phyloP scores from a whole-genome alignment of 2,329 filamentous ascomycete species.

The Raffaelea albimanens region DNA sequence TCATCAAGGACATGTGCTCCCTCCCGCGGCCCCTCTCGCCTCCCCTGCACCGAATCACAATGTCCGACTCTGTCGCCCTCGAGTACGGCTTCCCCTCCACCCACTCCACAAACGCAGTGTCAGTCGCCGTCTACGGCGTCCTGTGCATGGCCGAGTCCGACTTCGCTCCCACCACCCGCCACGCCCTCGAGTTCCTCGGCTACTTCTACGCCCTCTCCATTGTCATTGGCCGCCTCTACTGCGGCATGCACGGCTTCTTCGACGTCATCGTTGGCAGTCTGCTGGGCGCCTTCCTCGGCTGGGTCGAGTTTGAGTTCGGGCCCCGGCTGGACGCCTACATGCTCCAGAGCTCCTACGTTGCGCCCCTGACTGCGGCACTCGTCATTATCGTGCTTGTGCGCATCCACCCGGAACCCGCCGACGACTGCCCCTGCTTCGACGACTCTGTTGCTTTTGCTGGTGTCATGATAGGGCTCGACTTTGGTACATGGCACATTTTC shows the following conservation, averaged over 20 bases:
- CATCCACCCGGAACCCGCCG: slow-evolving; percentile 89
- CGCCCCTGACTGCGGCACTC: slow-evolving; percentile 53
- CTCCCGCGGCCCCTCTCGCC: slow-evolving; percentile 86
- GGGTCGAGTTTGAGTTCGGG: slow-evolving; percentile 51
- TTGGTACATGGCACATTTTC: slow-evolving; percentile 76
- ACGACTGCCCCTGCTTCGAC: slow-evolving; percentile 95
- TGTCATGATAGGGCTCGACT: slow-evolving; percentile 75
- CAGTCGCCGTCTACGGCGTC: slow-evolving; percentile 72
- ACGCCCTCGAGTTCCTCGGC: slow-evolving; percentile 56
- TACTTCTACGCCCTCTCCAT: slow-evolving; percentile 88
- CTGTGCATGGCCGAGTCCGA: slow-evolving; percentile 60
- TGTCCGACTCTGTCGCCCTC: slow-evolving; percentile 89
- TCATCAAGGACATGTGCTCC: slow-evolving; percentile 89
- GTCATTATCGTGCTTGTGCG: slow-evolving; percentile 68
- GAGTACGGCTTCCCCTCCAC: slow-evolving; percentile 98
- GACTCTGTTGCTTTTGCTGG: slow-evolving; percentile 91
- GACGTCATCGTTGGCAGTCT: slow-evolving; percentile 77
- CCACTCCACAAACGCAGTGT: slow-evolving; percentile 93
- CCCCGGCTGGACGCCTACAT: slow-evolving; percentile 62
- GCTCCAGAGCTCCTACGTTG: slow-evolving; percentile 52
- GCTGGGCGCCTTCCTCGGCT: slow-evolving; percentile 59
- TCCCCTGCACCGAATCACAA: slow-evolving; percentile 86
- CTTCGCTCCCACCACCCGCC: slow-evolving; percentile 47
- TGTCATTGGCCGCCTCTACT: slow-evolving; percentile 84
- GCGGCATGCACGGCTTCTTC: slow-evolving; percentile 96